phyloP scores from a whole-genome alignment of 2,329 filamentous ascomycete species.

The Colletotrichum sp. region DNA sequence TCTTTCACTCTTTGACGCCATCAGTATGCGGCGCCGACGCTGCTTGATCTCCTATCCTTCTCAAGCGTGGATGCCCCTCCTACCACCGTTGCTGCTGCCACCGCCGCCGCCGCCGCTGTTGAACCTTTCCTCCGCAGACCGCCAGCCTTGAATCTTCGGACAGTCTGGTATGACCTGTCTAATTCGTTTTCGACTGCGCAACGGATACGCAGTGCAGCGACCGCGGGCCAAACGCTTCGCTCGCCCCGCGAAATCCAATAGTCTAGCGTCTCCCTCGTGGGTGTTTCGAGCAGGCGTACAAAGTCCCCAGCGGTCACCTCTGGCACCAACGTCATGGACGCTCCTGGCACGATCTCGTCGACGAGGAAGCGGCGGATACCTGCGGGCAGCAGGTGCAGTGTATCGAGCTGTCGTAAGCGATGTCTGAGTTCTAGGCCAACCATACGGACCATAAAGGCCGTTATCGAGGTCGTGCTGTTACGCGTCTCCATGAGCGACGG shows the following conservation, averaged over 20 bases:
- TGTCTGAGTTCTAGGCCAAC: constrained; percentile 81
- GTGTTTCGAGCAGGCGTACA: constrained; percentile 79
- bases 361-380: constrained; percentile 78
- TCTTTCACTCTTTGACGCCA: neutral
- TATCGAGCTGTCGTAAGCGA: constrained; percentile 81
- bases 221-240: constrained; percentile 87
- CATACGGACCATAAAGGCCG: constrained; percentile 67
- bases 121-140: constrained; percentile 51
- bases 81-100: neutral
- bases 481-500: constrained; percentile 67
- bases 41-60: constrained; percentile 25
- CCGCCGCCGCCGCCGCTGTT: constrained; percentile 17
- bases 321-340: constrained; percentile 82
- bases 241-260: constrained; percentile 90
- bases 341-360: constrained; percentile 81
- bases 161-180: constrained; percentile 82
- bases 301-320: constrained; percentile 78
- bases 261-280: constrained; percentile 75
- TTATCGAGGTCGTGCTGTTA: constrained; percentile 62
- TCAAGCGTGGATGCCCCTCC: constrained; percentile 5
- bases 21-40: constrained; percentile 20
- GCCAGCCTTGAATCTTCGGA: constrained; percentile 66
- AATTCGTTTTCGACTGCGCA: constrained; percentile 89
- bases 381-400: constrained; percentile 73
- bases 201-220: constrained; percentile 80